phyloP scores from a whole-genome alignment of 2,329 filamentous ascomycete genomes.

The Plectosphaerella sp. region DNA sequence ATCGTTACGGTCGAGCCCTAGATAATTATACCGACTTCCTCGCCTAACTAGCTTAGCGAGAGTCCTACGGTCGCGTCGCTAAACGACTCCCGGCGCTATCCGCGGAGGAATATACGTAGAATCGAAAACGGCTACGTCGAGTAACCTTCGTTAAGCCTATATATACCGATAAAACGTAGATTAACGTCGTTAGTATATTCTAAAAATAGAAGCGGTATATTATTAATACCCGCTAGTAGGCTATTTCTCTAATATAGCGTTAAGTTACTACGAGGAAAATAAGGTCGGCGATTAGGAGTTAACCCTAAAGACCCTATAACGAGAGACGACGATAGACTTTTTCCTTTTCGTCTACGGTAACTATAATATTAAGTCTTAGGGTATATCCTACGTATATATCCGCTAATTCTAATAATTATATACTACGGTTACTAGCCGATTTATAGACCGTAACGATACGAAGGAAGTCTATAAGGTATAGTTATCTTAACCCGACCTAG shows the following conservation, averaged over 20 bases:
- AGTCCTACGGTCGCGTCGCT: neutral
- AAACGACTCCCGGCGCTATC: conserved; percentile 11
- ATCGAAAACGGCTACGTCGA: conserved; percentile 11
- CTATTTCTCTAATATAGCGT: no score
- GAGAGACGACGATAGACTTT: conserved; percentile 19
- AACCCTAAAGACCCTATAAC: conserved; percentile 11
- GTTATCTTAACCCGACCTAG: conserved; percentile 4
- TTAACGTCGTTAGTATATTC: conserved; percentile 16
- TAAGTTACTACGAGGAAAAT: conserved; percentile 9
- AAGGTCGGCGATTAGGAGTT: conserved; percentile 13
- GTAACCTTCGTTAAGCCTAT: conserved; percentile 15
- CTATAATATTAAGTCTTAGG: conserved; percentile 18
- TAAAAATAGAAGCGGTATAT: conserved; percentile 13
- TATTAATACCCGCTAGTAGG: no score
- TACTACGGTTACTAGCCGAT: conserved; percentile 14
- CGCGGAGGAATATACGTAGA: conserved; percentile 12
- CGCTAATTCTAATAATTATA: conserved; percentile 21
- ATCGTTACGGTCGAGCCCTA: neutral
- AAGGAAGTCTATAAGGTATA: conserved; percentile 20
- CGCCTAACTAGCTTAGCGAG: conserved; percentile 1
- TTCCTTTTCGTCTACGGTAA: conserved; percentile 16
- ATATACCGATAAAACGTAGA: conserved; percentile 14
- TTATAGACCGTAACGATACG: conserved; percentile 16
- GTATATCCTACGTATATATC: conserved; percentile 17
- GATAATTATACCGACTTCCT: conserved; percentile 6